phyloP scores from a whole-genome alignment of 2,329 filamentous ascomycete species.

The Simplicillium aogashimaense region DNA sequence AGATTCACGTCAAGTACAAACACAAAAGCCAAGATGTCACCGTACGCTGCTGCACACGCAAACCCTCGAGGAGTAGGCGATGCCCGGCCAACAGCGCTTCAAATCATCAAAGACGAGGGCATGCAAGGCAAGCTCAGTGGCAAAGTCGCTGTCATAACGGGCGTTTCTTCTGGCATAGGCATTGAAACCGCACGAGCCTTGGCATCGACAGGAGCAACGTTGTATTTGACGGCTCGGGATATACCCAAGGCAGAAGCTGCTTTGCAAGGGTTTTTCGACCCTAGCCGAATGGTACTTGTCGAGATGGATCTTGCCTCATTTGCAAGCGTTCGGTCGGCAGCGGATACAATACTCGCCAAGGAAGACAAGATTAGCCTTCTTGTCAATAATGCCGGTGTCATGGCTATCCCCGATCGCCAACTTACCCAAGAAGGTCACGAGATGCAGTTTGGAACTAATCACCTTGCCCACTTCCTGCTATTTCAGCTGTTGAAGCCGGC shows the following conservation, averaged over 20 bases:
- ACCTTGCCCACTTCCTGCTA: constrained; percentile 43
- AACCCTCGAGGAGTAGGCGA: constrained; percentile 21
- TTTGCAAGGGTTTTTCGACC: constrained; percentile 6
- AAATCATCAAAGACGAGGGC: constrained; percentile 24
- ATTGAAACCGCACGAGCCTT: constrained; percentile 32
- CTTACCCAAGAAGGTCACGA: constrained; percentile 14
- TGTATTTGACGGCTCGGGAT: constrained; percentile 11
- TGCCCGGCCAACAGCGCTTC: constrained; percentile 25
- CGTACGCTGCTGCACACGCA: constrained; percentile 22
- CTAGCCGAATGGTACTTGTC: constrained; percentile 7
- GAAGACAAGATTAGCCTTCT: constrained; percentile 11
- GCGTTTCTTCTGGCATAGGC: constrained; percentile 30
- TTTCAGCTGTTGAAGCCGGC: constrained; percentile 35
- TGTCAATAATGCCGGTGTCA: constrained; percentile 12
- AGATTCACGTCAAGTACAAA: no score
- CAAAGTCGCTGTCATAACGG: constrained; percentile 31
- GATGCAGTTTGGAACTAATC: constrained; percentile 40
- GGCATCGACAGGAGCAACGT: constrained; percentile 19
- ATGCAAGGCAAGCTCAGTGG: constrained; percentile 20
- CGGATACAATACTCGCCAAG: constrained; percentile 8
- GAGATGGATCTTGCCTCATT: constrained; percentile 14
- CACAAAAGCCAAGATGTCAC: background rate
- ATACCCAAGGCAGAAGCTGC: constrained; percentile 9
- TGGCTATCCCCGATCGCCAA: constrained; percentile 5
- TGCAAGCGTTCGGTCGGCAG: constrained; percentile 12